Percentiles rank a stretch among this genome's conserved stretches.
These are phyloP conservation scores for Cichorium intybus DNA, from an alignment of 140 eudicot species.

Conservation along the genomic window DNA sequence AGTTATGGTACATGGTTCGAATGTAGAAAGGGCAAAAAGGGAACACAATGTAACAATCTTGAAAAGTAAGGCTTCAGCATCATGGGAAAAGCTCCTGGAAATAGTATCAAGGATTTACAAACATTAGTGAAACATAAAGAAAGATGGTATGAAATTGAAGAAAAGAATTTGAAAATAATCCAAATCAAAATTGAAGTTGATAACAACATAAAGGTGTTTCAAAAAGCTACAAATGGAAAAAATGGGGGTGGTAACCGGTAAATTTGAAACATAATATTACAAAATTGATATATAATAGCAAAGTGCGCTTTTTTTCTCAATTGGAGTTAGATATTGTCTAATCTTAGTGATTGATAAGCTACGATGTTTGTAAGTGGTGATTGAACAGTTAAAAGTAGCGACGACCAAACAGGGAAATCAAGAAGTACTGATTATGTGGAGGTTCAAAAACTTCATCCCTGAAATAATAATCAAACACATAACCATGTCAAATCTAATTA, in stretches of 20 bases:
- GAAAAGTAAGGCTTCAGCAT: conserved; percentile 38
- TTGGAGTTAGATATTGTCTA: not conserved
- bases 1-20: conserved; percentile 45
- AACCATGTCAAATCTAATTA: conserved; percentile 6
- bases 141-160: not conserved
- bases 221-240: conserved; percentile 1
- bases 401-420: not conserved
- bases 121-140: not conserved
- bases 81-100: conserved; percentile 47
- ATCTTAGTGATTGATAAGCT: not conserved
- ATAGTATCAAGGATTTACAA: not conserved
- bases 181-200: not conserved
- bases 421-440: conserved; percentile 10
- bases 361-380: conserved; percentile 1
- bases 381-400: conserved; percentile 6
- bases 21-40: conserved; percentile 35
- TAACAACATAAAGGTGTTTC: not conserved
- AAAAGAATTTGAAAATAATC: not conserved
- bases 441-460: conserved; percentile 67
- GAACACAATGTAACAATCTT: conserved; percentile 40
- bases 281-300: not conserved
- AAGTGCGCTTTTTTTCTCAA: not conserved
- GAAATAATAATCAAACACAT: not conserved
- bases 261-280: no score
- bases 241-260: no score